phyloP scores from a whole-genome alignment of 371 early-diverging fungal species.

The Circinella minor region DNA sequence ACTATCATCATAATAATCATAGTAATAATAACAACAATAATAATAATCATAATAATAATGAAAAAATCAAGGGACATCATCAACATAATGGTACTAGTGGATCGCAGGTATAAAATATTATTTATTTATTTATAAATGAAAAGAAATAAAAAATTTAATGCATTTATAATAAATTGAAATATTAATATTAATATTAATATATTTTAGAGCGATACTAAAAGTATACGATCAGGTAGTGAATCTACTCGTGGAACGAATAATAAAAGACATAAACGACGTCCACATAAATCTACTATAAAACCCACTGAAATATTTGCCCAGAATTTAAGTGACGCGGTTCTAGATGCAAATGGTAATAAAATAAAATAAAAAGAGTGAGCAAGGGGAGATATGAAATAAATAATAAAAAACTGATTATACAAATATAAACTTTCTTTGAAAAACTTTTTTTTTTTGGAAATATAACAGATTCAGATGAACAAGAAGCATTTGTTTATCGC shows the following conservation, averaged over 20 bases:
- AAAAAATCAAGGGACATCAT: constrained; percentile 4
- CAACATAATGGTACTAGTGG: constrained; percentile 6
- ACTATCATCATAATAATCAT: background rate
- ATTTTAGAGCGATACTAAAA: constrained; percentile 20
- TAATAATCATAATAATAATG: background rate
- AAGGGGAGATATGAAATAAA: background rate
- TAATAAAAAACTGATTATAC: background rate
- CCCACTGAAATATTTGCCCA: constrained; percentile 53
- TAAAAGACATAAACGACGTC: constrained; percentile 20
- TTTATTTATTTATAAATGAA: background rate
- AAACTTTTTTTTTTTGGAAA: background rate
- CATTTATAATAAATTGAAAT: background rate
- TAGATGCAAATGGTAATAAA: constrained; percentile 49
- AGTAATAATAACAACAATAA: background rate
- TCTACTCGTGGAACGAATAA: constrained; percentile 17
- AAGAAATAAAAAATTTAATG: background rate
- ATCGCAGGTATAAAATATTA: constrained; percentile 4
- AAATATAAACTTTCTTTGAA: background rate
- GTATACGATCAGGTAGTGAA: constrained; percentile 27
- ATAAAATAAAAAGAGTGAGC: too few species aligned
- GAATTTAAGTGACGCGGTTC: constrained; percentile 51
- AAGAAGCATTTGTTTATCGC: constrained; percentile 44
- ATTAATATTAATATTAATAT: background rate
- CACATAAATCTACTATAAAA: constrained; percentile 18
- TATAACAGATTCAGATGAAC: constrained; percentile 42